These are phyloP conservation scores for Cyberlindnera xylosilytica DNA, from an alignment of 805 yeast species.

Conservation along the genomic window DNA sequence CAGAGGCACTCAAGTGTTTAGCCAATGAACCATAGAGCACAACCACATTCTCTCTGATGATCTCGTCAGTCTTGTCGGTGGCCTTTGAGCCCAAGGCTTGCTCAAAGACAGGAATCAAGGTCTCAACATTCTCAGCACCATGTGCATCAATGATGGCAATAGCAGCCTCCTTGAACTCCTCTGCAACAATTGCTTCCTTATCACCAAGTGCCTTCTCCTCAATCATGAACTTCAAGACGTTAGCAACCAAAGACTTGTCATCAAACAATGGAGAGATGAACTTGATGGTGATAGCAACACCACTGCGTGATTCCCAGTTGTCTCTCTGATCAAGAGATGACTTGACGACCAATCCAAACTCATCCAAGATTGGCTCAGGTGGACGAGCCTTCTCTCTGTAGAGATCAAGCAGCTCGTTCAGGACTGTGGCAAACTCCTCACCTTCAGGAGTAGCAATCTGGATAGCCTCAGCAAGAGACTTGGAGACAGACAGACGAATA, in stretches of 20 bases:
- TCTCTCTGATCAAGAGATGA: conserved; percentile 61
- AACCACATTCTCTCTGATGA: conserved; percentile 73
- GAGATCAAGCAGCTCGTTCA: conserved; percentile 48
- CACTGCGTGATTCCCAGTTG: conserved; percentile 82
- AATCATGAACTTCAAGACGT: conserved; percentile 61
- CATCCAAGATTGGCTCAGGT: conserved; percentile 73
- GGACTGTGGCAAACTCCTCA: conserved; percentile 29
- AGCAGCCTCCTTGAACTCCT: conserved; percentile 89
- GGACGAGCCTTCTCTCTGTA: conserved; percentile 64
- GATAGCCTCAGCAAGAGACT: conserved; percentile 61
- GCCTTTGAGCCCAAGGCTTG: conserved; percentile 48
- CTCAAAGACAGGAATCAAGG: conserved; percentile 80
- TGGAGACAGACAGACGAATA: conserved; percentile 69
- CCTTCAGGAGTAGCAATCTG: conserved; percentile 29
- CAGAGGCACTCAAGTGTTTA: conserved; percentile 68
- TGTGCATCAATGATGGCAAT: conserved; percentile 61
- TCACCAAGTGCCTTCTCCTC: conserved; percentile 71
- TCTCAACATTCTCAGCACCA: conserved; percentile 68
- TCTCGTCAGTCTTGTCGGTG: conserved; percentile 51
- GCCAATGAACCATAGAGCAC: conserved; percentile 91
- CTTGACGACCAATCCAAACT: conserved; percentile 73
- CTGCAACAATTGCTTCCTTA: conserved; percentile 65
- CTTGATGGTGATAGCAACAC: conserved; percentile 67
- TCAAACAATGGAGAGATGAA: conserved; percentile 46
- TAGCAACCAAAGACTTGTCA: conserved; percentile 39